Percentiles rank a stretch among this genome's conserved stretches.
Evolutionary conservation across 1,284 basidiomycete genomes (phyloP).

Genomic region (Inonotus hispidus): DNA sequence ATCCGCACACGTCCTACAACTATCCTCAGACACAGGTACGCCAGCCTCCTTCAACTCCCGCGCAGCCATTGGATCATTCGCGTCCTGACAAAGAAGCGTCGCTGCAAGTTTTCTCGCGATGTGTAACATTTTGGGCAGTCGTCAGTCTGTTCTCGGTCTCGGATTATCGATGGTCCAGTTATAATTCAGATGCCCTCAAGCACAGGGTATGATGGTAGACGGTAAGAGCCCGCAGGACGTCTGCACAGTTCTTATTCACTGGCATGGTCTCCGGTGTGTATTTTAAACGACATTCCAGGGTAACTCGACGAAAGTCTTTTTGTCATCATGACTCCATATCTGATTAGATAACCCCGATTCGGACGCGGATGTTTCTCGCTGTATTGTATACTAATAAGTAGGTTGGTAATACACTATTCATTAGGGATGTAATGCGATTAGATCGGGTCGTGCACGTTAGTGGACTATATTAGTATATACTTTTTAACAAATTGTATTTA

Average conservation of each 20-base stretch:
- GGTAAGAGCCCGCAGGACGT: not conserved
- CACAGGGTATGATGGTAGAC: not conserved
- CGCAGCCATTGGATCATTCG: slow-evolving; percentile 5
- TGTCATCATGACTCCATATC: not conserved
- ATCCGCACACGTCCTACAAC: slow-evolving; percentile 72
- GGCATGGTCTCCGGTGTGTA: too few species aligned
- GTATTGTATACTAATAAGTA: too few species aligned
- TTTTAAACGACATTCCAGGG: too few species aligned
- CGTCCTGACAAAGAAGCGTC: slow-evolving; percentile 7
- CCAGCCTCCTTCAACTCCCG: slow-evolving; percentile 36
- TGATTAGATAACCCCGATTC: slow-evolving; percentile 3
- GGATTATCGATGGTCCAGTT: too few species aligned
- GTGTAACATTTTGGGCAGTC: too few species aligned
- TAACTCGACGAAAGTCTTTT: too few species aligned
- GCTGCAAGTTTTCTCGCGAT: slow-evolving; percentile 9
- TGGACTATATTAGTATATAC: not conserved
- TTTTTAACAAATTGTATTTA: too few species aligned
- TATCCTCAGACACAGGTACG: slow-evolving; percentile 64
- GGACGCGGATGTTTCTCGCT: too few species aligned
- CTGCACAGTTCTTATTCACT: too few species aligned
- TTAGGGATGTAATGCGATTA: not conserved
- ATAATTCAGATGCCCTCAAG: not conserved
- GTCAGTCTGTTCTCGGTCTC: too few species aligned
- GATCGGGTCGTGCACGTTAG: not conserved
- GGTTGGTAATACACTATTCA: too few species aligned